A percentile compares a stretch with the other conserved stretches of the same genome.
Evolutionary conservation across 768 basidiomycete genomes (phyloP).

Genomic region (Ephemerocybe angulata): DNA sequence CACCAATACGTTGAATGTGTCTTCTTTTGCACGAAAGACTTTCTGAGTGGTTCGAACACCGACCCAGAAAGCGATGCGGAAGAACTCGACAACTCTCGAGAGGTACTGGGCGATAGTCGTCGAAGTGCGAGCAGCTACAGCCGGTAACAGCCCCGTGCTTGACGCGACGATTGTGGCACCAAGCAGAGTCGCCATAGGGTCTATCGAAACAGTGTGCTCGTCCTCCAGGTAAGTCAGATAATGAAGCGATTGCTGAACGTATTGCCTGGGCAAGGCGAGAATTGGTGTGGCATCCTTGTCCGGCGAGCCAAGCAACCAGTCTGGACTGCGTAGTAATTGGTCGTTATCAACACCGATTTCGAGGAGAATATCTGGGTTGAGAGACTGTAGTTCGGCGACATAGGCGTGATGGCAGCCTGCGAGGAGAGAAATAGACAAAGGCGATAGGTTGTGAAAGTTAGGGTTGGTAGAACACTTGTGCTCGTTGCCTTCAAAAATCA

Average conservation of each 20-base stretch:
- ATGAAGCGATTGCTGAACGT: conserved; percentile 50
- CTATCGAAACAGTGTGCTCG: too few species aligned
- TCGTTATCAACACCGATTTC: not conserved
- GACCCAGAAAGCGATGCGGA: conserved; percentile 51
- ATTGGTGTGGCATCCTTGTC: not conserved
- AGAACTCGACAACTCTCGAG: conserved; percentile 41
- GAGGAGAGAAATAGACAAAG: too few species aligned
- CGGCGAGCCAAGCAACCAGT: not conserved
- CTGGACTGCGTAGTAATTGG: not conserved
- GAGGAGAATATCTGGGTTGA: not conserved
- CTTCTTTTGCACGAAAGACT: too few species aligned
- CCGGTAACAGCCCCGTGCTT: conserved; percentile 55
- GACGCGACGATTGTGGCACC: conserved; percentile 54
- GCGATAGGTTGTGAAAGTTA: not conserved
- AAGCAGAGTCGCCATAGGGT: too few species aligned
- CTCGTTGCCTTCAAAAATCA: not conserved
- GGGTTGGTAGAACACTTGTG: not conserved
- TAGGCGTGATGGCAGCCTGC: too few species aligned
- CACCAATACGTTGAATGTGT: too few species aligned
- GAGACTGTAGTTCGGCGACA: too few species aligned
- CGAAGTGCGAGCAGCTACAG: conserved; percentile 49
- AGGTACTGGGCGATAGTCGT: conserved; percentile 37
- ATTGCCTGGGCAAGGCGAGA: too few species aligned
- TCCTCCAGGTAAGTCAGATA: too few species aligned
- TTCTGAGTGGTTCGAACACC: conserved; percentile 35